Conservation (phyloP, 2,329 filamentous ascomycete genomes). For the Coleophoma cylindrospora region DNA sequence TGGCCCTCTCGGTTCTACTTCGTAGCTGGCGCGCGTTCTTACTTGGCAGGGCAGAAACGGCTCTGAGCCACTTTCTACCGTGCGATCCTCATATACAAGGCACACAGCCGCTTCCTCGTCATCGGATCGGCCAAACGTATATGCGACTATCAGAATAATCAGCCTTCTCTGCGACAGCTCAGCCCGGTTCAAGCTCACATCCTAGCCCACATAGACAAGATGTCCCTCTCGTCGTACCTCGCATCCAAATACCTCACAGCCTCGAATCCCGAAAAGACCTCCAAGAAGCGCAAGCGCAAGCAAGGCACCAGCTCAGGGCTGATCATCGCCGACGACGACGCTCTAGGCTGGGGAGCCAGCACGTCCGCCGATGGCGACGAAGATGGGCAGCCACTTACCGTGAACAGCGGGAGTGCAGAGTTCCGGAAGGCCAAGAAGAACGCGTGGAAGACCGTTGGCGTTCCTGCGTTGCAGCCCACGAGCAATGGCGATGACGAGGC, state of each 20-base stretch:
- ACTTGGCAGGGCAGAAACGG: too few species aligned
- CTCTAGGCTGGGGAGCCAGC: slow-evolving; percentile 29
- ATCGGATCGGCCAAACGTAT: too few species aligned
- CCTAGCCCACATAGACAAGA: slow-evolving; percentile 24
- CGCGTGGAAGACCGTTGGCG: slow-evolving; percentile 69
- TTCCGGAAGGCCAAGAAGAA: slow-evolving; percentile 76
- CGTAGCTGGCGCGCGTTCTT: too few species aligned
- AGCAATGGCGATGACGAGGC: slow-evolving; percentile 53
- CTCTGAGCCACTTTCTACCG: too few species aligned
- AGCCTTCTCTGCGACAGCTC: too few species aligned
- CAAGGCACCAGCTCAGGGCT: slow-evolving; percentile 43
- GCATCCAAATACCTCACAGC: slow-evolving; percentile 85
- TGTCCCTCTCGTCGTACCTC: slow-evolving; percentile 76
- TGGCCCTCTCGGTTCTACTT: too few species aligned
- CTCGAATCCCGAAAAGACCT: slow-evolving; percentile 46
- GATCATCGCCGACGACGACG: slow-evolving; percentile 62
- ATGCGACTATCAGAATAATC: too few species aligned
- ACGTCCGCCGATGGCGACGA: slow-evolving; percentile 43
- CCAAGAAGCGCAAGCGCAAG: slow-evolving; percentile 63
- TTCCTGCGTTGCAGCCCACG: slow-evolving; percentile 27
- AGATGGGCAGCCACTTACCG: slow-evolving; percentile 44
- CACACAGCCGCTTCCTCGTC: too few species aligned
- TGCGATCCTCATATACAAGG: too few species aligned
- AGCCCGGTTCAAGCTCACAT: not conserved
- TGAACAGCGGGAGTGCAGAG: slow-evolving; percentile 44